Evolutionary conservation across 2,329 filamentous ascomycete species (phyloP).

Genomic region (Alternaria gansuensis): DNA sequence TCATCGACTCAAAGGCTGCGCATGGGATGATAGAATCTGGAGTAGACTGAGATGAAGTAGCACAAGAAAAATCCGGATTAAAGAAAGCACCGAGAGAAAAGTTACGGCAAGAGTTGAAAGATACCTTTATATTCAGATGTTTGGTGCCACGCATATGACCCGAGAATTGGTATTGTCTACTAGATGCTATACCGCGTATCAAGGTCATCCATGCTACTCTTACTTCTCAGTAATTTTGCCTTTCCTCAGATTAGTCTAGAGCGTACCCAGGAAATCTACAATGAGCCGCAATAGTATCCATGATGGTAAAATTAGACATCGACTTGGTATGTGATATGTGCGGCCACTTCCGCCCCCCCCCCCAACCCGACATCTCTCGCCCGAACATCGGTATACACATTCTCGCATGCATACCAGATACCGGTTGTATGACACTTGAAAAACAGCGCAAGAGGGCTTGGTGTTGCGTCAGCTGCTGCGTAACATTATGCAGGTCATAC

Average conservation of each 20-base stretch:
- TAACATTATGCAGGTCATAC: slow-evolving; percentile 21
- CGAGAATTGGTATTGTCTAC: not conserved
- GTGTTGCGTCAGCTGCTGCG: slow-evolving; percentile 19
- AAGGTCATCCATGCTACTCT: not conserved
- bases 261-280: not conserved
- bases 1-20: too few species aligned
- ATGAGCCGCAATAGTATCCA: not conserved
- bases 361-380: slow-evolving; percentile 4
- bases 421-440: slow-evolving; percentile 5
- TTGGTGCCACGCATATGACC: not conserved
- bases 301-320: not conserved
- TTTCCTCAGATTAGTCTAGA: not conserved
- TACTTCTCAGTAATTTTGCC: not conserved
- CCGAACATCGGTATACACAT: slow-evolving; percentile 11
- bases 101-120: not conserved
- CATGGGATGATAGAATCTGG: too few species aligned
- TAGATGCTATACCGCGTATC: not conserved
- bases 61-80: not conserved
- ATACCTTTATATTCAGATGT: not conserved
- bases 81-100: not conserved
- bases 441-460: slow-evolving; percentile 2
- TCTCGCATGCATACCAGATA: slow-evolving; percentile 4
- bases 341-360: slow-evolving; percentile 2
- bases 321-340: not conserved
- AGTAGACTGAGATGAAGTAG: not conserved